Conservation (phyloP, 2,329 filamentous ascomycete genomes). For the Verticillium nubilum region DNA sequence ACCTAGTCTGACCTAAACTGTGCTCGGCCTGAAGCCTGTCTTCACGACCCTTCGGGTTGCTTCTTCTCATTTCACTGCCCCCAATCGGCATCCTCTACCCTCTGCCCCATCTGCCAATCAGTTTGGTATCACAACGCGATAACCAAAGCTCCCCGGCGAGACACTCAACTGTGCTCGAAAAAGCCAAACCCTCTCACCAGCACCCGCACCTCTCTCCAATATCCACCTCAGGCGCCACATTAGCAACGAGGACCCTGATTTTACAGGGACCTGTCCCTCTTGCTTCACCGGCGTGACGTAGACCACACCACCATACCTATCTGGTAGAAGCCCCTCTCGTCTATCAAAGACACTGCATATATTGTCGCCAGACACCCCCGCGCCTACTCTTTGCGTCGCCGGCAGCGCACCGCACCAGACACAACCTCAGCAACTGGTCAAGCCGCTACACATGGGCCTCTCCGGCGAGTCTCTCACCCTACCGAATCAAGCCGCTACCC, state of each 20-base stretch:
- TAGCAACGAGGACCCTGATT: not conserved
- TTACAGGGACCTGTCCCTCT: not conserved
- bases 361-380: not conserved
- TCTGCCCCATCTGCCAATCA: not conserved
- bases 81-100: not conserved
- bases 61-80: not conserved
- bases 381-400: not conserved
- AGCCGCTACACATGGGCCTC: not conserved
- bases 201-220: not conserved
- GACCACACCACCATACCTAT: not conserved
- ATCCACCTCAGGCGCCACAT: not conserved
- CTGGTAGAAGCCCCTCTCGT: not conserved
- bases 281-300: not conserved
- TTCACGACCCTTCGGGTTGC: not conserved
- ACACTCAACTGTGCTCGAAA: not conserved
- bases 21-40: not conserved
- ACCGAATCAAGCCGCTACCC: not conserved
- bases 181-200: not conserved
- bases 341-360: not conserved
- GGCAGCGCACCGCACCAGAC: not conserved
- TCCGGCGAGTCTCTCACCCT: not conserved
- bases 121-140: not conserved
- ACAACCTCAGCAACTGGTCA: constrained; percentile 10
- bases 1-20: not conserved
- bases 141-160: not conserved